Base-by-base conservation (phyloP, 495 filamentous ascomycete species). In the Pseudotulostoma volvatum region DNA sequence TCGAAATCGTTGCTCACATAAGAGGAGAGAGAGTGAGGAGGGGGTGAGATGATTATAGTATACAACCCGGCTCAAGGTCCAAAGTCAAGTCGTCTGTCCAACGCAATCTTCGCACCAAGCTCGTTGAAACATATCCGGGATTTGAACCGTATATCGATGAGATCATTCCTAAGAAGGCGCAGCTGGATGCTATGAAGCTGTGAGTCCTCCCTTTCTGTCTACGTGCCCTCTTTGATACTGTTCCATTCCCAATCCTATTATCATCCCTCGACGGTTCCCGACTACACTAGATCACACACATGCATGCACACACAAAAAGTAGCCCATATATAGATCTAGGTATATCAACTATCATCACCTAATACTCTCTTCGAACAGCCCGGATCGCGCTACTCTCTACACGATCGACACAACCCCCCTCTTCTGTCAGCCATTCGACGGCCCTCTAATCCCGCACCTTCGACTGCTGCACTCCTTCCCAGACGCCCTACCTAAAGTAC, bases 21-120 rank as follows among this genome's bases (percentile, higher is more conserved):
- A n/a, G n/a, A n/a, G n/a, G n/a, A n/a, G n/a, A n/a, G n/a, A n/a
- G n/a, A n/a, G n/a, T n/a, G n/a, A n/a, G n/a, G n/a, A n/a, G n/a
- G n/a, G n/a, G n/a, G n/a, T n/a, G n/a, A n/a, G n/a, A n/a, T n/a
- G n/a, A 42, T 3, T 20, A 32, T 53, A 88, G 81, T 41, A 75
- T 95, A 56, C 67, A 75, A 49, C 60, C 77, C 7, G 77, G 78
- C 39, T 76, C 81, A 39, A 90, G 88, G 59, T 81, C 84, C 44
- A 97, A 96, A 71, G 84, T 97, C 59, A 97, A 96, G 63, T 93
- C 88, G 48, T 94, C 87, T 13, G 84, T 81, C 31, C 85, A 93
- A 62, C 83, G 90, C 44, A 74, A 67, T 44, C 71, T 97, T 42
- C 81, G 90, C 48, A 68, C 77, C 41, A 82, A 81, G 47, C 65